Evolutionary conservation across 805 yeast genomes (phyloP), one percentile per base, ranked within the genome.

Genomic region (Ogataea angusta): DNA sequence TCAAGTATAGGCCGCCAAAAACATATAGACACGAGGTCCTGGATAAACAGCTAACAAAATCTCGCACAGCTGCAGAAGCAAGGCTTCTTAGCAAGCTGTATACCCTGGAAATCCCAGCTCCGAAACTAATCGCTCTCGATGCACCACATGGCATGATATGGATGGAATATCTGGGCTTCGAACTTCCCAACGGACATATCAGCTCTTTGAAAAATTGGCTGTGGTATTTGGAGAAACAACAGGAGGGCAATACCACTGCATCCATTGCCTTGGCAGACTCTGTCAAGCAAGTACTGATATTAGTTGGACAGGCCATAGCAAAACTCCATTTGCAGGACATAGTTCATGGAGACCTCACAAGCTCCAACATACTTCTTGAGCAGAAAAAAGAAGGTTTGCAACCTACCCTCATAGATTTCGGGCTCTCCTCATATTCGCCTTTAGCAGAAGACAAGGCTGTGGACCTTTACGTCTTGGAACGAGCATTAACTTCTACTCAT

Each of bases 361-460:
- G 91, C 16, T 90, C 98, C 0, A 93, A 93, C 54, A 77, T 89
- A 18, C 73, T 93, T 32, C 56, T 90, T 12, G 51, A 43, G 2
- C 46, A 43, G 21, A 35, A 64, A 9, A 62, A 55, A 46, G 29
- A 31, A 19, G 17, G 13, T 6, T 38, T 26, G n/a, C 52, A 46
- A 6, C 88, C 95, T 0, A 75, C 69, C 24, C 62, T 93, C 49
- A 93, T 93, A 40, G 99, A 93, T 58, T 93, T 93, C 65, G 99
- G 99, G 0, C 69, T 93, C 14, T 85, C 95, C 2, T 78, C 89
- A 10, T 80, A 80, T 42, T 79, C 95, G 0, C 72, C 73, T 1
- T 59, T 88, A 46, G 75, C 85, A 0, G 99, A 93, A 54, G 98
- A 91, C 56, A 89, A 87, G 62, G 98, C 98, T 3, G 99, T 93